Percentiles rank a stretch among this genome's conserved stretches.
Evolutionary conservation across 2,329 filamentous ascomycete genomes (phyloP).

Genomic region (Botrytis paeoniae): DNA sequence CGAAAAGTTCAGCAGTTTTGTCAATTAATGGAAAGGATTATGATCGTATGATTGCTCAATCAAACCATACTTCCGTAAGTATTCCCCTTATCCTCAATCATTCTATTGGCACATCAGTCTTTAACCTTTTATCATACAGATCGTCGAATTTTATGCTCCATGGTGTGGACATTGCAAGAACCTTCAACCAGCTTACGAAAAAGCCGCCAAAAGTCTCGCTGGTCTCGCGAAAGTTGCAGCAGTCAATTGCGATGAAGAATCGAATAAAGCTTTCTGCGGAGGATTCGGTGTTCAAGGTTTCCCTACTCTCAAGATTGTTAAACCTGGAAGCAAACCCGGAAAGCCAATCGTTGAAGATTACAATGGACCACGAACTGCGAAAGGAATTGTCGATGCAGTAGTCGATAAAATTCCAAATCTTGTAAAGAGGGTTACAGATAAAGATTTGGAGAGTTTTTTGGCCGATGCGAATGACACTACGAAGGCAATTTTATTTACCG

Average conservation of each 20-base stretch:
- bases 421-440: constrained; percentile 77
- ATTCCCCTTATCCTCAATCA: not conserved
- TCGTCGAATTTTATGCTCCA: constrained; percentile 87
- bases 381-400: constrained; percentile 82
- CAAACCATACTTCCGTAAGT: constrained; percentile 86
- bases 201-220: constrained; percentile 83
- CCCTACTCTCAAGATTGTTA: constrained; percentile 91
- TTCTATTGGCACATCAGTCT: constrained; percentile 19
- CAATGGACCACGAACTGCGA: constrained; percentile 77
- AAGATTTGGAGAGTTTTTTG: constrained; percentile 74
- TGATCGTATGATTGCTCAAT: constrained; percentile 77
- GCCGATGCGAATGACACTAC: constrained; percentile 62
- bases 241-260: constrained; percentile 89
- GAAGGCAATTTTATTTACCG: constrained; percentile 89
- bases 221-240: constrained; percentile 93
- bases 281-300: constrained; percentile 88
- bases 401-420: constrained; percentile 88
- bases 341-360: constrained; percentile 88
- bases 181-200: constrained; percentile 93
- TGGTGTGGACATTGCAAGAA: constrained; percentile 98
- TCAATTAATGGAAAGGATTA: constrained; percentile 79
- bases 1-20: constrained; percentile 81
- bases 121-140: constrained; percentile 41
- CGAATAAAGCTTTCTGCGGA: constrained; percentile 85
- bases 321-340: constrained; percentile 75